Percentiles rank a stretch among this genome's conserved stretches.
Conservation (phyloP, 495 filamentous ascomycete genomes). For the Hypoxylon trugodes region DNA sequence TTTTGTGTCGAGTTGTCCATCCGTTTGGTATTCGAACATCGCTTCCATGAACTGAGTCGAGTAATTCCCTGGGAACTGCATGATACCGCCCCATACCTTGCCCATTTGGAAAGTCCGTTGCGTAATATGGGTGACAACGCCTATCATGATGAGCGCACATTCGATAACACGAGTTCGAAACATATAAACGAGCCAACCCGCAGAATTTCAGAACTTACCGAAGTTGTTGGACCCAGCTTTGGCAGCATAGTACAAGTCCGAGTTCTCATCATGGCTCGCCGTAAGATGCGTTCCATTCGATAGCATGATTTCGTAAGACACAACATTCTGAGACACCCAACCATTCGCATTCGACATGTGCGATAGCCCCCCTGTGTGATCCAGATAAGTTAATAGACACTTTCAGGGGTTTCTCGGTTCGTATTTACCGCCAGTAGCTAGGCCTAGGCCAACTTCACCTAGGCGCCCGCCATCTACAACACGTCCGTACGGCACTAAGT, state of each 20-base stretch:
- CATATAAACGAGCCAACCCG: no score
- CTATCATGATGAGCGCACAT: no score
- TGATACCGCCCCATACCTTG: conserved; percentile 1
- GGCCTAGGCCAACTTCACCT: background rate
- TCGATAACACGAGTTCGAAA: no score
- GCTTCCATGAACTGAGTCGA: conserved; percentile 9
- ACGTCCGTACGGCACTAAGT: background rate
- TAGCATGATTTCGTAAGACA: conserved; percentile 5
- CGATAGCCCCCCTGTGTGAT: background rate
- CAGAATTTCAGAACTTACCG: background rate
- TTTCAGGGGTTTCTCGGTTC: no score
- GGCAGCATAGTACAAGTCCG: background rate
- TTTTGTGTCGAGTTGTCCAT: conserved; percentile 1
- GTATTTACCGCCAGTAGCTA: background rate
- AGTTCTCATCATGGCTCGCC: background rate
- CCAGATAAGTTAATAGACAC: no score
- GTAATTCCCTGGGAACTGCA: conserved; percentile 1
- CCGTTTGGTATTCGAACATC: background rate
- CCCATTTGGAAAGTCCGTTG: conserved; percentile 5
- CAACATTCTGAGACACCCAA: conserved; percentile 4
- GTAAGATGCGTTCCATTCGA: background rate
- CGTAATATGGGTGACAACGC: background rate
- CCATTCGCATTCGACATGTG: background rate
- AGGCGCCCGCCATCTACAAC: conserved; percentile 2
- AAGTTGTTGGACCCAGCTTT: conserved; percentile 10